phyloP scores from a whole-genome alignment of 2,329 filamentous ascomycete genomes.

The Sporothrix brunneoviolacea region DNA sequence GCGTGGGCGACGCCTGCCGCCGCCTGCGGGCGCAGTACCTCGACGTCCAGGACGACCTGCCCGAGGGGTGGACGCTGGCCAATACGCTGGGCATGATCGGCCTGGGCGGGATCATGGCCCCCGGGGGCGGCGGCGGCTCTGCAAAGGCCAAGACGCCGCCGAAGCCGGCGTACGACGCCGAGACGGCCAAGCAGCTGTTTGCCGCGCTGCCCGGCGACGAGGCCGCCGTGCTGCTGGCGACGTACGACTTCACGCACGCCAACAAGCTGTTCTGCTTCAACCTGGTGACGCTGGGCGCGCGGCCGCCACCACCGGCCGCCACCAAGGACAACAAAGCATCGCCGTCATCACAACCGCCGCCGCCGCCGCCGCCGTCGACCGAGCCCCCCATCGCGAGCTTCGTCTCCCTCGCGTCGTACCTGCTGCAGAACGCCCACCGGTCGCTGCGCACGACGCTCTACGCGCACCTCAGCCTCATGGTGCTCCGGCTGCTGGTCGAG shows the following conservation, averaged over 20 bases:
- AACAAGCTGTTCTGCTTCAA: conserved; percentile 94
- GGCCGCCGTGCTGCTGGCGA: conserved; percentile 72
- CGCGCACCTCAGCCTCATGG: conserved; percentile 76
- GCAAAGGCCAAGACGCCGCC: too few relatives aligned
- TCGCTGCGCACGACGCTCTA: conserved; percentile 74
- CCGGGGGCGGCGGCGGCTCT: conserved; percentile 37
- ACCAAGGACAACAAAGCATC: background rate
- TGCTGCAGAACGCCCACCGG: conserved; percentile 87
- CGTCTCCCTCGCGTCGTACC: conserved; percentile 83
- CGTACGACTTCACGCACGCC: conserved; percentile 88
- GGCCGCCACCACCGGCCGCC: conserved; percentile 20
- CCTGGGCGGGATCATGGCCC: too few relatives aligned
- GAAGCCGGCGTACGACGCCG: conserved; percentile 59
- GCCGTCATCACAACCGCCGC: background rate
- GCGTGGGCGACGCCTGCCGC: conserved; percentile 66
- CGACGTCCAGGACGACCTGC: conserved; percentile 80
- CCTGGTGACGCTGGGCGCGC: conserved; percentile 53
- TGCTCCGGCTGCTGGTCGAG: conserved; percentile 79
- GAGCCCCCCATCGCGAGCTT: conserved; percentile 75
- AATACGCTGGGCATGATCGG: conserved; percentile 80
- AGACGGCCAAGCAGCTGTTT: conserved; percentile 78
- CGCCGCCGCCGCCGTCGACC: conserved; percentile 24
- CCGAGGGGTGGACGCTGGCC: conserved; percentile 80
- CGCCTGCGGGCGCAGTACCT: conserved; percentile 68
- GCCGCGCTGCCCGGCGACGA: conserved; percentile 70